Base-by-base conservation (phyloP, 495 filamentous ascomycete species). In the Xylaria castorea region DNA sequence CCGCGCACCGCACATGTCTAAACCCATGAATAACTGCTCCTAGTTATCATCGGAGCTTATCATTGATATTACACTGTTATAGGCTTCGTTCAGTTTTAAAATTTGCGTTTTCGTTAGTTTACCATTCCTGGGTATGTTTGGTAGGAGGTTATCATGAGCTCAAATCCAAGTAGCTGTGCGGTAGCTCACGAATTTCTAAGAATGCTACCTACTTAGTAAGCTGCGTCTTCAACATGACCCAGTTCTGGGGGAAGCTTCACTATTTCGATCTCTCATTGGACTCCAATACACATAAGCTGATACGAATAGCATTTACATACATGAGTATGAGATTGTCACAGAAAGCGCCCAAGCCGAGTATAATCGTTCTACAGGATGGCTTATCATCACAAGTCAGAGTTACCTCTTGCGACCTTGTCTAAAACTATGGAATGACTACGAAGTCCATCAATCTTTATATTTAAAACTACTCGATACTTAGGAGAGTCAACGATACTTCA, bases 141-240 rank as follows among this genome's bases (percentile, higher is more conserved):
- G 1, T 20, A 8, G 0, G 18, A 22, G 46, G 22, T 22, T 50
- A 50, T 50, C 46, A 5, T 50, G 46, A 50, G 46, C 14, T 14
- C 12, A 32, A 18, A 1, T 27, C 51, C 58, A 38, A 9, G 8
- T n/a, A 11, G 18, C 32, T 46, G 16, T 18, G 22, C 14, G 11
- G 12, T 57, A 0, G 25, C 25, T 55, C 12, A 27, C 51, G n/a
- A 9, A 8, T 50, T 2, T 25, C 25, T 12, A 36, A 38, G 7
- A 61, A 61, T 38, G 58, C 34, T 61, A 61, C 32, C 32, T 20
- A 36, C 30, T 60, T 60, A 32, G 27, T 57, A 32, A 57, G 53
- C 53, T 27, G 20, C 27, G 11, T 57, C 53, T 32, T 32, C 7
- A 25, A 6, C 8, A 51, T 51, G 8, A 25, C 48, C 48, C 48